Base-by-base conservation (phyloP, 768 basidiomycete genomes). In the Collybia mongolica region DNA sequence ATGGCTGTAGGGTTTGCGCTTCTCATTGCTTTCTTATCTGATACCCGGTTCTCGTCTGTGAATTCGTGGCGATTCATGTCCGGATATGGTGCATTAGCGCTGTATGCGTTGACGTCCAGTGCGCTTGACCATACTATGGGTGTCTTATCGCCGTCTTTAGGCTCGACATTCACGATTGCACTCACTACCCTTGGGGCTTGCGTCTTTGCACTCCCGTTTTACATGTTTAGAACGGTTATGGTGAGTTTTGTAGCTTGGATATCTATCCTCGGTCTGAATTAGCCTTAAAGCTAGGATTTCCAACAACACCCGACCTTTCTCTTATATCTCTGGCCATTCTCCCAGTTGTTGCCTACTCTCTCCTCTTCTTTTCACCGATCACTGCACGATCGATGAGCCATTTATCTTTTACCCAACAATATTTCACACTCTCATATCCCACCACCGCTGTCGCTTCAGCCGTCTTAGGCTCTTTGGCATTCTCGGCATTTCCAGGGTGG, bases 91-190 rank as follows among this genome's bases (percentile, higher is more conserved):
- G 88, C 86, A 2, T 64, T 90, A 9, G 53, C 76, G 14, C 56
- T 85, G 2, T 79, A 90, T 60, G 81, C 79, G 2, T 56, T 86
- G 18, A 71, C 80, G 2, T 83, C 86, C 0, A 79, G 69, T 50
- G 82, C 79, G 20, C 67, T 86, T 38, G 84, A 88, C 41, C 81
- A 88, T 54, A 82, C 86, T 3, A 69, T 81, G 39, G 70, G 76
- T 40, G 72, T 80, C 24, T 64, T 90, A 20, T 75, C 79, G 3
- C 81, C 84, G 18, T 77, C 79, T 3, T 64, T 88, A 17, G 83
- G 79, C 22, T 72, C 75, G 23, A 76, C 79, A 3, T 77, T 83
- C 59, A 74, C 80, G 24, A 73, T 77, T 22, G 79, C 82, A 18
- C 73, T 78, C 6, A 80, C 76, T 48, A 77, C 79, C 0, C 62